Conservation (phyloP, 2,329 filamentous ascomycete species). For the Capronia coronata region DNA sequence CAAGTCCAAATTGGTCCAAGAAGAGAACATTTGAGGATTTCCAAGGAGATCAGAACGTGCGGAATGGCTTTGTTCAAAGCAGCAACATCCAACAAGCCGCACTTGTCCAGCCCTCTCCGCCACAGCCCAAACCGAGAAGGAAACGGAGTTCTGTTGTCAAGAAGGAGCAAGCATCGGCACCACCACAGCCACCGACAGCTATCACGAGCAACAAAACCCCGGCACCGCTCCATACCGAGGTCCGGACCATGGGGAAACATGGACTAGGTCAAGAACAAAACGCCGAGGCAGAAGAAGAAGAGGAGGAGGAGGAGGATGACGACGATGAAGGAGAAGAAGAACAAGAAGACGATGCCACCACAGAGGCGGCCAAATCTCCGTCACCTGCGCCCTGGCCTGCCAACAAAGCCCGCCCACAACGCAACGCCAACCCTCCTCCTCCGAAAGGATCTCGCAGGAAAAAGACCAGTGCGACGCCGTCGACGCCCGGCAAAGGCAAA, state of each 20-base stretch:
- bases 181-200: constrained; percentile 21
- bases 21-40: constrained; percentile 27
- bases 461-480: constrained; percentile 5
- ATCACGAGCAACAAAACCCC: constrained; percentile 20
- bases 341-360: constrained; percentile 13
- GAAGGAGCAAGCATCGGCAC: constrained; percentile 5
- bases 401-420: constrained; percentile 13
- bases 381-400: constrained; percentile 23
- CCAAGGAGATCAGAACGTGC: constrained; percentile 15
- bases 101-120: constrained; percentile 7
- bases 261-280: constrained; percentile 19
- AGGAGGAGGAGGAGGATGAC: constrained; percentile 15
- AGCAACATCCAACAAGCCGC: constrained; percentile 8
- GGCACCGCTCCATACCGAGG: constrained; percentile 14
- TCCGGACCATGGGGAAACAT: background rate
- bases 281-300: constrained; percentile 19
- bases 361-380: constrained; percentile 15
- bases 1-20: constrained; percentile 25
- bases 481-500: constrained; percentile 13
- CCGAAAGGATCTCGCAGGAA: constrained; percentile 14
- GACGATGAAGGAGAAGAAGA: constrained; percentile 15
- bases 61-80: constrained; percentile 16
- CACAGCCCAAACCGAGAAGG: constrained; percentile 8
- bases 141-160: constrained; percentile 18
- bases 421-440: constrained; percentile 13